Evolutionary conservation across 1,284 basidiomycete genomes (phyloP).

Genomic region (Bondarzewia mesenterica): DNA sequence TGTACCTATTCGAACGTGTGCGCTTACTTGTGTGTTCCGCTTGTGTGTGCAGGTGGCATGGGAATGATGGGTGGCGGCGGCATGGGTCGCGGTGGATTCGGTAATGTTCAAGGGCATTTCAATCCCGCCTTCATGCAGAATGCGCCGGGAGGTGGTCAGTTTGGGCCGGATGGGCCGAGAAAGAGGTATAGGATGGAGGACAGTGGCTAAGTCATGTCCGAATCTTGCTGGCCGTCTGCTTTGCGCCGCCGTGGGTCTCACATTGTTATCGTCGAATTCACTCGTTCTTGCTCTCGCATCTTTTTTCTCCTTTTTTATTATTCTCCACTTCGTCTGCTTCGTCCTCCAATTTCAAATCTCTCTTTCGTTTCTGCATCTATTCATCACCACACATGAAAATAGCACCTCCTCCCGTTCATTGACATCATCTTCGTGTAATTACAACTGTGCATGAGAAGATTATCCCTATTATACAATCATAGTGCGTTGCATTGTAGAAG

Average conservation of each 20-base stretch:
- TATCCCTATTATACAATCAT: not conserved
- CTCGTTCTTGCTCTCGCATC: not conserved
- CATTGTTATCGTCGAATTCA: not conserved
- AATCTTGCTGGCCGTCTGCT: too few species aligned
- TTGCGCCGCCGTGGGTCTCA: too few species aligned
- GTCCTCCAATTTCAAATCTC: too few species aligned
- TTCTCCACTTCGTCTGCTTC: too few species aligned
- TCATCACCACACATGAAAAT: too few species aligned
- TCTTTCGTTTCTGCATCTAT: too few species aligned
- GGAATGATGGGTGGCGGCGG: slow-evolving; percentile 37
- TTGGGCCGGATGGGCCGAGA: slow-evolving; percentile 33
- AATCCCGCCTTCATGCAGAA: slow-evolving; percentile 66
- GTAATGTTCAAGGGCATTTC: slow-evolving; percentile 50
- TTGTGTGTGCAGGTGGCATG: slow-evolving; percentile 30
- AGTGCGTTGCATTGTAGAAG: not conserved
- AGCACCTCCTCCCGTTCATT: not conserved
- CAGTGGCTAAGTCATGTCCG: not conserved
- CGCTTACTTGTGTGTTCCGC: slow-evolving; percentile 20
- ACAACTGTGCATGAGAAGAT: not conserved
- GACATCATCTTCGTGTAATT: not conserved
- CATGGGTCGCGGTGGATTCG: slow-evolving; percentile 40
- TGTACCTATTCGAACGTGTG: slow-evolving; percentile 13
- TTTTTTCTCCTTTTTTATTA: too few species aligned
- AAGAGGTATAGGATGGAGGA: slow-evolving; percentile 47
- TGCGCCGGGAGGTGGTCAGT: slow-evolving; percentile 27